Evolutionary conservation across 106 monocot species (phyloP).

Genomic region (Iris macrosiphon): DNA sequence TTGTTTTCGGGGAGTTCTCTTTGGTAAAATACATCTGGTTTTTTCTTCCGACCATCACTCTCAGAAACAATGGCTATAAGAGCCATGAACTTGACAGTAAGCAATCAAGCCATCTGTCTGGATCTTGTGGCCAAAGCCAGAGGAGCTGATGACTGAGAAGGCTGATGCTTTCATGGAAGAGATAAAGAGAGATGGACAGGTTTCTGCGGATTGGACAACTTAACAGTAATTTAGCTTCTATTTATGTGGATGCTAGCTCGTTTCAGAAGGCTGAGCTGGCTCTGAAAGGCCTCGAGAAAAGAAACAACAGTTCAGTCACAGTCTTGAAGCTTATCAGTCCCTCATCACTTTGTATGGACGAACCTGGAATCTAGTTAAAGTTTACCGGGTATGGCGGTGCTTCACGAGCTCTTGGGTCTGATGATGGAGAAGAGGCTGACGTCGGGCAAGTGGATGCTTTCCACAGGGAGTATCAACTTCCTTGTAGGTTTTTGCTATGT

Average conservation of each 20-base stretch:
- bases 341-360: constrained; percentile 80
- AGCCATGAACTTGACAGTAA: constrained; percentile 83
- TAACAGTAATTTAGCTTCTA: constrained; percentile 91
- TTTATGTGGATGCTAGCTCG: constrained; percentile 72
- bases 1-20: too few relatives aligned
- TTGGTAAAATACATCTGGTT: too few relatives aligned
- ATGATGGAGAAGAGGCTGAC: constrained; percentile 68
- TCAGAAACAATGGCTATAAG: constrained; percentile 79
- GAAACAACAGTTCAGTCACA: constrained; percentile 19
- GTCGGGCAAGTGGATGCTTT: constrained; percentile 87
- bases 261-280: constrained; percentile 80
- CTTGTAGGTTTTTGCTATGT: constrained; percentile 76
- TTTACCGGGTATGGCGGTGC: constrained; percentile 83
- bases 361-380: constrained; percentile 73
- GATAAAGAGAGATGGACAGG: constrained; percentile 96
- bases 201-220: constrained; percentile 85
- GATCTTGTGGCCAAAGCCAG: constrained; percentile 83
- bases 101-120: constrained; percentile 78
- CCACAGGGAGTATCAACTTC: constrained; percentile 78
- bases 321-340: constrained; percentile 82
- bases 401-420: constrained; percentile 85
- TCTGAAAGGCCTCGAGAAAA: constrained; percentile 83
- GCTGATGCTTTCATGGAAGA: constrained; percentile 90
- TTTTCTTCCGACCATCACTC: too few relatives aligned
- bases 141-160: constrained; percentile 75